A percentile compares a stretch with the other conserved stretches of the same genome.
Conservation (phyloP, 1,284 basidiomycete genomes). For the Ustilago trichophora region DNA sequence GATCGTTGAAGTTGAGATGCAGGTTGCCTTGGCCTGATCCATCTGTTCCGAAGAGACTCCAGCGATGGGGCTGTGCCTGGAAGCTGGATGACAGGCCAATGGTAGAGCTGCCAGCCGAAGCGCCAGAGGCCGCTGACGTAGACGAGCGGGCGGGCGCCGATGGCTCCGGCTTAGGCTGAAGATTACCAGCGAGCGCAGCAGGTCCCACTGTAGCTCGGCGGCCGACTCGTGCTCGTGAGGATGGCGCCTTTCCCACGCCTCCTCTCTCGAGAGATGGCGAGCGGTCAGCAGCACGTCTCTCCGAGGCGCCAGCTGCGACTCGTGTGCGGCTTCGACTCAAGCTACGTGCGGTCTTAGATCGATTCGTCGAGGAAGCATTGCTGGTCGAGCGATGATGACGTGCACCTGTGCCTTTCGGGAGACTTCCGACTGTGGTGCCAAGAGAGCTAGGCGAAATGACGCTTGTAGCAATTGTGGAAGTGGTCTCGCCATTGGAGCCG, state of each 20-base stretch:
- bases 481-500: conserved; percentile 48
- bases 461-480: conserved; percentile 47
- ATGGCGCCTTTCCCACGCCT: conserved; percentile 51
- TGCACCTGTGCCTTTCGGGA: conserved; percentile 20
- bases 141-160: conserved; percentile 10
- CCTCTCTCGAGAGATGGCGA: conserved; percentile 45
- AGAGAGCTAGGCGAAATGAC: conserved; percentile 44
- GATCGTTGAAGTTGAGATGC: conserved; percentile 35
- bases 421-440: conserved; percentile 35
- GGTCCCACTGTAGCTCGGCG: conserved; percentile 46
- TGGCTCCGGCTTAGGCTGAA: conserved; percentile 3
- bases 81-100: conserved; percentile 35
- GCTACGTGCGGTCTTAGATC: conserved; percentile 40
- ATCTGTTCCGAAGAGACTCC: conserved; percentile 41
- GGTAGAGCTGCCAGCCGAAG: conserved; percentile 2
- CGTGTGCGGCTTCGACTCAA: conserved; percentile 34
- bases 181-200: conserved; percentile 34
- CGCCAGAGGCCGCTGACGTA: background rate
- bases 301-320: conserved; percentile 19
- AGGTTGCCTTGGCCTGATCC: conserved; percentile 12
- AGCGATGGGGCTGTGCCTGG: conserved; percentile 33
- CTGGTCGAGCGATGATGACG: conserved; percentile 41
- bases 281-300: conserved; percentile 35
- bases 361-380: conserved; percentile 34
- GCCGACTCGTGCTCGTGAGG: conserved; percentile 35